phyloP scores from a whole-genome alignment of 1,284 basidiomycete genomes.

The Ustilago trichophora region DNA sequence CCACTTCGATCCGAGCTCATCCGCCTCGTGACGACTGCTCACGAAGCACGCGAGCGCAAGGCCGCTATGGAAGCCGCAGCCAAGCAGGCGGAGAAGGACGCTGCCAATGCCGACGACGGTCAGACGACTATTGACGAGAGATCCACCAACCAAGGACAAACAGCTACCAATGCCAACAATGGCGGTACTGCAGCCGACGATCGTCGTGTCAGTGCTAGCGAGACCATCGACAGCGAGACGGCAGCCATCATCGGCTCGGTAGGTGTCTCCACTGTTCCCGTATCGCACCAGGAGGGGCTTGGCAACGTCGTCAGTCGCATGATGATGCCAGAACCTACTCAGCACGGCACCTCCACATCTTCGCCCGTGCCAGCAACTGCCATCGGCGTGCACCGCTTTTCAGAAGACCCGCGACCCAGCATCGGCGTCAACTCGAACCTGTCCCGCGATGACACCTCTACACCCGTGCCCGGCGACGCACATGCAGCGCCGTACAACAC shows the following conservation, averaged over 20 bases:
- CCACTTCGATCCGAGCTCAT: constrained; percentile 38
- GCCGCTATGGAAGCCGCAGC: constrained; percentile 30
- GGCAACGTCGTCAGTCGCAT: constrained; percentile 39
- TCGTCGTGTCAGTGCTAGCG: constrained; percentile 30
- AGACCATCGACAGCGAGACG: constrained; percentile 45
- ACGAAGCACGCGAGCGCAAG: constrained; percentile 40
- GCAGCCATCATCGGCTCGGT: constrained; percentile 29
- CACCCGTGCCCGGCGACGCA: constrained; percentile 3
- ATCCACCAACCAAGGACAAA: constrained; percentile 22
- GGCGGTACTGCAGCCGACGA: constrained; percentile 4
- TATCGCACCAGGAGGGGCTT: constrained; percentile 34
- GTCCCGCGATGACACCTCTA: constrained; percentile 15
- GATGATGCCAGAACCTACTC: constrained; percentile 24
- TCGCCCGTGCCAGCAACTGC: constrained; percentile 12
- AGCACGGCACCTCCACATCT: constrained; percentile 7
- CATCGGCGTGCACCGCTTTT: constrained; percentile 2
- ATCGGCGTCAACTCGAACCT: constrained; percentile 23
- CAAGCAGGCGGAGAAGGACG: constrained; percentile 40
- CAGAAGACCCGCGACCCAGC: constrained; percentile 26
- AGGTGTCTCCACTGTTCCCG: constrained; percentile 14
- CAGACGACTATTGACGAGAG: constrained; percentile 44
- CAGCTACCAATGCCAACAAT: neutral
- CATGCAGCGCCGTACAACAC: constrained; percentile 7
- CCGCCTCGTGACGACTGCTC: constrained; percentile 22
- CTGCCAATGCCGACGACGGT: constrained; percentile 35